Evolutionary conservation across 495 filamentous ascomycete species (phyloP).

Genomic region (Achaetomiella virescens): DNA sequence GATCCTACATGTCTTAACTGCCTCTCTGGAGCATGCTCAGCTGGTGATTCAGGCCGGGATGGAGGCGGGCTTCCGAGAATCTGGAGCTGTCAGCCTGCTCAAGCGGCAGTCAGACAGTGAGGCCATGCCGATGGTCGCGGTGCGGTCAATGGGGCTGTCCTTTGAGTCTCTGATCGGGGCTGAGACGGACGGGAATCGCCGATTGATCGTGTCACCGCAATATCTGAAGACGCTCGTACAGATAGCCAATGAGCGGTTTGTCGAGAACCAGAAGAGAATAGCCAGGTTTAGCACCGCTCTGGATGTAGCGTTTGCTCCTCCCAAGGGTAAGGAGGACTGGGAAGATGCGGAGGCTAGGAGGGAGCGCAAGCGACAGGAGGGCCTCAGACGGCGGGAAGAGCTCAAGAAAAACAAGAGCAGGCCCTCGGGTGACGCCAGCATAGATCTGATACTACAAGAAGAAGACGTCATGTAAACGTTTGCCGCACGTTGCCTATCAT

Average conservation of each 20-base stretch:
- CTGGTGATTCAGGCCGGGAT: conserved; percentile 64
- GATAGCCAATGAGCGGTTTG: conserved; percentile 72
- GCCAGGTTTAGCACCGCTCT: conserved; percentile 50
- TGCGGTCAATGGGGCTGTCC: conserved; percentile 70
- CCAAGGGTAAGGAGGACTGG: conserved; percentile 36
- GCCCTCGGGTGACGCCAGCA: conserved; percentile 15
- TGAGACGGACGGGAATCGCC: conserved; percentile 31
- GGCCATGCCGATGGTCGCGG: conserved; percentile 65
- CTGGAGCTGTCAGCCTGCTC: conserved; percentile 53
- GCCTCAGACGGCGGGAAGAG: conserved; percentile 44
- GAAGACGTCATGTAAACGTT: conserved; percentile 9
- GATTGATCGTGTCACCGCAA: conserved; percentile 44
- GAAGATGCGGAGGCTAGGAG: conserved; percentile 52
- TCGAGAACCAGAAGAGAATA: conserved; percentile 64
- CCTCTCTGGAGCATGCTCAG: conserved; percentile 65
- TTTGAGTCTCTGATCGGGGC: conserved; percentile 75
- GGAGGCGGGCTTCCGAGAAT: conserved; percentile 81
- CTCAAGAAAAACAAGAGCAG: conserved; percentile 15
- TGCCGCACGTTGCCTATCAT: neutral
- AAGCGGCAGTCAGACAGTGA: conserved; percentile 18
- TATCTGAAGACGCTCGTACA: conserved; percentile 59
- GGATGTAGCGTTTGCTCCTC: conserved; percentile 26
- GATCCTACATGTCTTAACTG: conserved; percentile 83
- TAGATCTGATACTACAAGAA: conserved; percentile 13
- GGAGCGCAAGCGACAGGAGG: conserved; percentile 58